Evolutionary conservation across 768 basidiomycete genomes (phyloP), one percentile per base, ranked within the genome.

Genomic region (Mrakia gelida): DNA sequence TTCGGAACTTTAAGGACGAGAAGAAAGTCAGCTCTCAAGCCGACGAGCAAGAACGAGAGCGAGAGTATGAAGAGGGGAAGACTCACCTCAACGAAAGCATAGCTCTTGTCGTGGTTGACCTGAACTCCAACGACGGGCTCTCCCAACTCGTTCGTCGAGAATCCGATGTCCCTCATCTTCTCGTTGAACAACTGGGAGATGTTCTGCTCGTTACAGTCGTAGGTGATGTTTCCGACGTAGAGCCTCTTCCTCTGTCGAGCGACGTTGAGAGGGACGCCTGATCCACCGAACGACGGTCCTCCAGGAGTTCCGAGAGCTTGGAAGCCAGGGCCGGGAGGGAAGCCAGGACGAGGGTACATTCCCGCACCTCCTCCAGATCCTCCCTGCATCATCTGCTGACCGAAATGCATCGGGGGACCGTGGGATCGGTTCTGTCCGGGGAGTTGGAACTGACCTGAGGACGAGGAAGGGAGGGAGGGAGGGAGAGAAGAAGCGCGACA

Each of bases 61-160:
- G n/a, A n/a, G 6, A 16, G 28, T 15, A 71, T 34, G 41, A 71
- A 49, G n/a, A 61, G 56, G 10, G 3, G 28, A 52, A 30, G 32
- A 67, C 88, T 80, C 83, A 96, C 96, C 88, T 99, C 97, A 73
- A 98, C 92, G 83, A 98, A 99, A 1, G 97, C 97, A 83, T 98
- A 99, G 81, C 94, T 95, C 88, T 98, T 99, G 85, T 98, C 97
- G 82, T 95, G 95, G 83, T 98, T 98, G 86, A 97, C 92, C 82
- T 96, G 94, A 8, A 97, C 94, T 28, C 92, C 92, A 45, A 95
- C 88, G 45, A 98, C 94, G 15, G 96, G 93, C 32, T 92, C 89
- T 41, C 91, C 91, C 52, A 81, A 61, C n/a, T 81, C 79, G 59
- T 84, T 83, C n/a, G 80, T 81, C 6, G 81, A 81, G 41, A 86